phyloP scores from a whole-genome alignment of 1,139 yeast species.

The Scheffersomyces cryptocercus region DNA sequence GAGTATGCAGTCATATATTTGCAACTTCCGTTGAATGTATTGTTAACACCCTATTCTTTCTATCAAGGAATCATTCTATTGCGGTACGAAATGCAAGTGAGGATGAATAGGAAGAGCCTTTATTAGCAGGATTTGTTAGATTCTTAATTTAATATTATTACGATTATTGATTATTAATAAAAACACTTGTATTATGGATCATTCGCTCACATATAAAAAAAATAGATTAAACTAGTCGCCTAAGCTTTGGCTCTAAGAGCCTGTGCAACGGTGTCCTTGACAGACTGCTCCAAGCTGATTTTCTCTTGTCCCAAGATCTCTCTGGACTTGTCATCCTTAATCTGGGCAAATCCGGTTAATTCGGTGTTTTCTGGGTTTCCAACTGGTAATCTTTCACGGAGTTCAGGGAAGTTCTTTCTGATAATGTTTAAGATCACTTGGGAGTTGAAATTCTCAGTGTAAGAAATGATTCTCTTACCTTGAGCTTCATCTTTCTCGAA shows the following conservation, averaged over 20 bases:
- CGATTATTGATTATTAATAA: no score
- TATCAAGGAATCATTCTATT: no score
- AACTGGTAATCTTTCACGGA: constrained; percentile 38
- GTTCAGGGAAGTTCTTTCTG: constrained; percentile 33
- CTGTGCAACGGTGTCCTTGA: constrained; percentile 46
- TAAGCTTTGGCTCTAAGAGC: constrained; percentile 17
- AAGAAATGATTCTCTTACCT: constrained; percentile 28
- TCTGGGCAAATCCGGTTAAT: neutral
- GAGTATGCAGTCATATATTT: no score
- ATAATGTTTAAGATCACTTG: constrained; percentile 37
- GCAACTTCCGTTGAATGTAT: no score
- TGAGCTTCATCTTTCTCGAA: constrained; percentile 29
- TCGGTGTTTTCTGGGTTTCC: constrained; percentile 43
- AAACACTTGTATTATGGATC: no score
- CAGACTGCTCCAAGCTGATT: constrained; percentile 34
- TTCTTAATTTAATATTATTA: no score
- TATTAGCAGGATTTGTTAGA: no score
- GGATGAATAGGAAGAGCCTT: no score
- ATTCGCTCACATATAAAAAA: no score
- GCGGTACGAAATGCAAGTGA: no score
- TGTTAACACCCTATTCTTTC: no score
- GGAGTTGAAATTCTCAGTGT: constrained; percentile 28
- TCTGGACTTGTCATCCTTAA: constrained; percentile 28
- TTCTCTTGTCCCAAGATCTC: constrained; percentile 37
- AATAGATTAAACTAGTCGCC: no score